Base-by-base conservation (phyloP, 352 stramenopile genomes). In the Globisporangium viniferum region DNA sequence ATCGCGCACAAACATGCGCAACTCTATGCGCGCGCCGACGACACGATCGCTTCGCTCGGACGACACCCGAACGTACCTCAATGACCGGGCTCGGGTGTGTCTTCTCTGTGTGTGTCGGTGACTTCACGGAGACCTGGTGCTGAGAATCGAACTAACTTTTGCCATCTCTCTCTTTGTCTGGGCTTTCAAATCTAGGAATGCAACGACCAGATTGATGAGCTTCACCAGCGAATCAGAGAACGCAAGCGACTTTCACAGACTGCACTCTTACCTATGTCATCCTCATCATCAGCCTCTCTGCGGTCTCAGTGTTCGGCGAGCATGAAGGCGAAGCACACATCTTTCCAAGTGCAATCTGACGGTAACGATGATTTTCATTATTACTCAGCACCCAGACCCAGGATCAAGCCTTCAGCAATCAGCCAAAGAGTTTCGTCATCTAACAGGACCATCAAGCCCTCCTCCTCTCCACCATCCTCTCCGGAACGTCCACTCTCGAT, bases 191-290 rank as follows among this genome's bases (percentile, higher is more conserved):
- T 35, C 14, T n/a, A 63, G 59, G 59, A 51, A 51, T 64, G 59
- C 59, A 39, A 64, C 2, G 59, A 56, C 8, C 59, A 55, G 59
- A 64, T 64, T 39, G 59, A 51, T 5, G 39, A 64, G 59, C 5
- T 64, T 39, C 59, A 51, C 0, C 22, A 36, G 3, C 10, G 59
- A 0, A 36, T 64, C 27, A 31, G 8, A 14, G 36, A 39, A 5
- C 59, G 59, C 8, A 55, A 55, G 39, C 59, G 41, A 9, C 14
- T 64, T 3, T 64, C 59, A 24, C 35, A 1, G 14, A 41, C 59
- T 29, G 41, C 22, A 12, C 39, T 35, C 27, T 22, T 53, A 2
- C 58, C 35, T 10, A 35, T 14, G 4, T 59, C 27, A 1, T 59
- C 53, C 5, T 36, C 53, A 22, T 24, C 27, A n/a, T 29, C 29